phyloP scores from a whole-genome alignment of 2,329 filamentous ascomycete species.

The Apiospora koreana region DNA sequence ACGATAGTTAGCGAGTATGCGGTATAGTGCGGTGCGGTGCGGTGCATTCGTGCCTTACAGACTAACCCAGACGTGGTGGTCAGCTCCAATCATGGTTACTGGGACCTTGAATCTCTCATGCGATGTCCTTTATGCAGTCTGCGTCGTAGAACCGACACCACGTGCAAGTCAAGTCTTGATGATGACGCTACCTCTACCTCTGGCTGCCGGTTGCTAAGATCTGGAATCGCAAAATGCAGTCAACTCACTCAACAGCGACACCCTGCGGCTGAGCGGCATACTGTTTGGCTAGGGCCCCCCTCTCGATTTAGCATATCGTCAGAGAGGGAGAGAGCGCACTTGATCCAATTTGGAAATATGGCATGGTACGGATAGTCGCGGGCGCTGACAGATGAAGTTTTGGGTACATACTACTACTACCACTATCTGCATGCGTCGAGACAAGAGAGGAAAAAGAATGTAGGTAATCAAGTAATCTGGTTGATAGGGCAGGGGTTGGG shows the following conservation, averaged over 20 bases:
- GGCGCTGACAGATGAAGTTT: neutral
- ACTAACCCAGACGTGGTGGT: neutral
- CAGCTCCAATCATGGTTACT: neutral
- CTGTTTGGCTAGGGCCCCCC: neutral
- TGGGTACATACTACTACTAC: neutral
- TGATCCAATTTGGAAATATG: neutral
- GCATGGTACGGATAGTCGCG: neutral
- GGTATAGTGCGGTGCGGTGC: neutral
- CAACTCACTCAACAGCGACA: too few species aligned
- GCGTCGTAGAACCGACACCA: neutral
- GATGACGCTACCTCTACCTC: neutral
- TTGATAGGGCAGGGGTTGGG: neutral
- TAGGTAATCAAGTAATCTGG: neutral
- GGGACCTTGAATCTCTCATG: neutral
- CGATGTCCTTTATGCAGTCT: neutral
- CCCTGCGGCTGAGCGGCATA: neutral
- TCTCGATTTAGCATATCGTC: neutral
- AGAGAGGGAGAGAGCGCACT: neutral
- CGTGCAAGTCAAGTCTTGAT: constrained; percentile 7
- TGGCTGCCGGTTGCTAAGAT: neutral
- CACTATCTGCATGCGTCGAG: neutral
- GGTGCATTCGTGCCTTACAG: neutral
- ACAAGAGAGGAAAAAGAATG: neutral
- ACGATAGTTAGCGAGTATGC: neutral
- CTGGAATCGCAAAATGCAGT: neutral